A percentile compares a stretch with the other conserved stretches of the same genome.
phyloP scores from a whole-genome alignment of 2,329 filamentous ascomycete genomes.

The Phyllosticta citriasiana region DNA sequence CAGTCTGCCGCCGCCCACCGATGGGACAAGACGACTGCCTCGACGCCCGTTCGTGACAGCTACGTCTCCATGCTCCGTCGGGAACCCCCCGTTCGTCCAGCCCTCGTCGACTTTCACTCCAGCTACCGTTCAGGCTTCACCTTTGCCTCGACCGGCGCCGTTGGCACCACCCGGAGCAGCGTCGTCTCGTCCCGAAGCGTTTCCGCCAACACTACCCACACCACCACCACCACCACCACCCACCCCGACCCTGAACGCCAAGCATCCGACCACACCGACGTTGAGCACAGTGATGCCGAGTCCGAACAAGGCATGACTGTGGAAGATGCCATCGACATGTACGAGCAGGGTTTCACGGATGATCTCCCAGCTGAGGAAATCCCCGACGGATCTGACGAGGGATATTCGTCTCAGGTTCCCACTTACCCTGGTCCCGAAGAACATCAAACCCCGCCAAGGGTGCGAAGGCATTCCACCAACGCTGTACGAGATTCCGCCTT shows the following conservation, averaged over 20 bases:
- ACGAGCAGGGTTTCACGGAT: conserved; percentile 47
- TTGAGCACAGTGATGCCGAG: conserved; percentile 14
- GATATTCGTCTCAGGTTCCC: conserved; percentile 13
- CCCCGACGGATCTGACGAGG: conserved; percentile 15
- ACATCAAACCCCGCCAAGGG: conserved; percentile 7
- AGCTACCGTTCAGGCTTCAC: conserved; percentile 53
- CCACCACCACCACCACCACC: conserved; percentile 41
- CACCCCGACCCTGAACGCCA: conserved; percentile 13
- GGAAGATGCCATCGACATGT: conserved; percentile 52
- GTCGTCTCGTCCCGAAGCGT: conserved; percentile 64
- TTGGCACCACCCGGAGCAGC: conserved; percentile 73
- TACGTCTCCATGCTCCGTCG: conserved; percentile 26
- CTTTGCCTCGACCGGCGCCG: conserved; percentile 45
- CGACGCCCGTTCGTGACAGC: conserved; percentile 13
- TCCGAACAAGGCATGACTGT: conserved; percentile 45
- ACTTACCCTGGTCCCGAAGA: conserved; percentile 11
- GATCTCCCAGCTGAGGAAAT: conserved; percentile 25
- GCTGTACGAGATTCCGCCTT: conserved; percentile 7
- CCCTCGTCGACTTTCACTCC: conserved; percentile 35
- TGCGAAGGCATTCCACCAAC: conserved; percentile 8
- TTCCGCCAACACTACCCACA: conserved; percentile 45
- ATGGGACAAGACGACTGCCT: conserved; percentile 19
- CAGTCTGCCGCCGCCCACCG: conserved; percentile 21
- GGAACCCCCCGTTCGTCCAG: conserved; percentile 21
- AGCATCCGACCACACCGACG: conserved; percentile 15